Evolutionary conservation across 2,329 filamentous ascomycete species (phyloP), one percentile per base, ranked within the genome.

Genomic region (Xylariaceae sp.): DNA sequence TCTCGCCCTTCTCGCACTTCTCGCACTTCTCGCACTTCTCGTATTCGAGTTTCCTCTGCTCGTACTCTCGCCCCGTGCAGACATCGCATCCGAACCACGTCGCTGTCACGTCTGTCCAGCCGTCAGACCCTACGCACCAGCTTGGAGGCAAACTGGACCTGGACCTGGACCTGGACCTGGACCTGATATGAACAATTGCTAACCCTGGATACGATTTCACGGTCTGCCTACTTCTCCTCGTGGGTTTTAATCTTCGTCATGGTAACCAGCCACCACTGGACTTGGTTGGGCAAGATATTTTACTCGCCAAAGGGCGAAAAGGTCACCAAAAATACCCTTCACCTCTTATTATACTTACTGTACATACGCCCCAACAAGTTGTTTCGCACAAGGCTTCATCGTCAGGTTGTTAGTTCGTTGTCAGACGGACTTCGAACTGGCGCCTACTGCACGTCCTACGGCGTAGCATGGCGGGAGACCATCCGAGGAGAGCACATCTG

Each of bases 381-480:
- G 53, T 52, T 35, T 52, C 42, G 19, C 19, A 44, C 46, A 34
- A 53, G 46, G 51, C 48, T 43, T 45, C 42, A 32, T 47, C n/a
- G 30, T 44, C 46, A 59, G 59, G 55, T 44, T 59, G 50, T 54
- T 60, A 55, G 60, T 60, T 60, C 59, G 58, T 63, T 48, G 62
- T 57, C 56, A 54, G 19, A 44, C 59, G 55, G 59, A 52, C 59
- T 60, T 66, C 60, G 61, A 54, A 58, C 64, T 69, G 67, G 67
- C 66, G 65, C 65, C 62, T 59, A 51, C 50, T 34, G 60, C 62
- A 60, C 63, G 63, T 66, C 61, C 50, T 57, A 63, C 58, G 62
- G 56, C 60, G 64, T 66, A 70, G 63, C 57, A 74, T 72, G 72
- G 70, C 69, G 64, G 71, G 72, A 65, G 68, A 73, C 53, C 68